A percentile compares a stretch with the other conserved stretches of the same genome.
Evolutionary conservation across 768 basidiomycete genomes (phyloP).

Genomic region (Lactifluus subvellereus): DNA sequence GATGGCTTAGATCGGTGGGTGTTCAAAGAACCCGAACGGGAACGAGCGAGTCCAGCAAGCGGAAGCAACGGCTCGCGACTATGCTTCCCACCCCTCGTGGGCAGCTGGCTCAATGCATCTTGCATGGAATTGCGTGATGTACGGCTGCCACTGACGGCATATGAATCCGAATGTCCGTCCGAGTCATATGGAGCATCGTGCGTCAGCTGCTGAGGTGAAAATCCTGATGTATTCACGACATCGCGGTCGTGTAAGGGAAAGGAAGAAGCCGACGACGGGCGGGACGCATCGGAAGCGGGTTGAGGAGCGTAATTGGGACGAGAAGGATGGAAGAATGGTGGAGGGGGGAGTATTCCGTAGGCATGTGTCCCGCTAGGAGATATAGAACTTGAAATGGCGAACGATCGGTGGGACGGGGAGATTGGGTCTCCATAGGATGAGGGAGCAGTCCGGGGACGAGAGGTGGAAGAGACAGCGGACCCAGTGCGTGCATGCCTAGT

Average conservation of each 20-base stretch:
- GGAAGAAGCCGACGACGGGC: slow-evolving; percentile 31
- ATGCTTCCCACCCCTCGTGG: slow-evolving; percentile 44
- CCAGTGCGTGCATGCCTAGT: slow-evolving; percentile 14
- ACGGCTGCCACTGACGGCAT: slow-evolving; percentile 2
- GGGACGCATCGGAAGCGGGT: slow-evolving; percentile 33
- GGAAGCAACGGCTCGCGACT: slow-evolving; percentile 74
- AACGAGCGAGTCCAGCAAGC: slow-evolving; percentile 33
- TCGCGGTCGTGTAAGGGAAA: slow-evolving; percentile 14
- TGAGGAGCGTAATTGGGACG: slow-evolving; percentile 48
- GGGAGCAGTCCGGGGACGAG: slow-evolving; percentile 13
- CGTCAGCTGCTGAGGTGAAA: slow-evolving; percentile 38
- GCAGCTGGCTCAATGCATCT: slow-evolving; percentile 30
- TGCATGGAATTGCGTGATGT: slow-evolving; percentile 26
- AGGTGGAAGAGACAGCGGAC: slow-evolving; percentile 18
- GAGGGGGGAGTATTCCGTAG: slow-evolving; percentile 69
- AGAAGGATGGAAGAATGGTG: slow-evolving; percentile 72
- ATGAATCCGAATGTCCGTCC: slow-evolving; percentile 34
- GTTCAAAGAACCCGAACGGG: slow-evolving; percentile 22
- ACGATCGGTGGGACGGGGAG: slow-evolving; percentile 17
- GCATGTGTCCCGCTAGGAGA: slow-evolving; percentile 45
- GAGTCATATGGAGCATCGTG: slow-evolving; percentile 39
- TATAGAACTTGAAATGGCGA: slow-evolving; percentile 7
- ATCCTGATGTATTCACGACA: slow-evolving; percentile 27
- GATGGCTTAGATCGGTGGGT: slow-evolving; percentile 27
- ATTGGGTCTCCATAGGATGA: slow-evolving; percentile 16